A percentile compares a stretch with the other conserved stretches of the same genome.
Conservation (phyloP, 176 grass and related monocot species). For the Musa acuminata region DNA sequence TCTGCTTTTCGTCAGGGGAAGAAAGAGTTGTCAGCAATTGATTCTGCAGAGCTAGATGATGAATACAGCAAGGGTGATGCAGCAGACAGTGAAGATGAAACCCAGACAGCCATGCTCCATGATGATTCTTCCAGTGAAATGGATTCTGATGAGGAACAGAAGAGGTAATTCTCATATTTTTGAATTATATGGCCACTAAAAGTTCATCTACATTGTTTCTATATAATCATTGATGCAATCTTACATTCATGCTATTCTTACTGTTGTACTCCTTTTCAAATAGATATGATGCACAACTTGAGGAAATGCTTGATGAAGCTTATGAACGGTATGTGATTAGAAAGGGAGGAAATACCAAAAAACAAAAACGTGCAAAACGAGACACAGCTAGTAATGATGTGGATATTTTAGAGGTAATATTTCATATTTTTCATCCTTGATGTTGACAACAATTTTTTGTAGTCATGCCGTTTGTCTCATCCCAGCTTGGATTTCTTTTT, state of each 20-base stretch:
- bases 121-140: conserved; percentile 44
- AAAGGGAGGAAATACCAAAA: conserved; percentile 68
- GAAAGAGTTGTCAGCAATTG: conserved; percentile 69
- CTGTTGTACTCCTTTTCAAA: background rate
- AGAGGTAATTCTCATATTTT: conserved; percentile 39
- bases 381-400: conserved; percentile 49
- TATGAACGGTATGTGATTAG: conserved; percentile 80
- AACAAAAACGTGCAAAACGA: conserved; percentile 68
- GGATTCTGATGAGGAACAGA: conserved; percentile 83
- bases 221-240: background rate
- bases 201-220: background rate
- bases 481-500: conserved; percentile 1
- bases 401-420: conserved; percentile 70
- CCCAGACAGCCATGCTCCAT: conserved; percentile 2
- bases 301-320: conserved; percentile 85
- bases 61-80: conserved; percentile 32
- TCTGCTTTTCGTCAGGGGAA: conserved; percentile 41
- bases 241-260: background rate
- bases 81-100: conserved; percentile 58
- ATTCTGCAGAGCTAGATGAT: conserved; percentile 49
- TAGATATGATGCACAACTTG: conserved; percentile 85
- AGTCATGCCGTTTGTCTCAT: background rate
- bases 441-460: background rate
- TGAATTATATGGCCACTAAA: background rate
- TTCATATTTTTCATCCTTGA: background rate